Percentiles rank a stretch among this genome's conserved stretches.
phyloP scores from a whole-genome alignment of 1,284 basidiomycete species.

The Ganoderma leucocontextum region DNA sequence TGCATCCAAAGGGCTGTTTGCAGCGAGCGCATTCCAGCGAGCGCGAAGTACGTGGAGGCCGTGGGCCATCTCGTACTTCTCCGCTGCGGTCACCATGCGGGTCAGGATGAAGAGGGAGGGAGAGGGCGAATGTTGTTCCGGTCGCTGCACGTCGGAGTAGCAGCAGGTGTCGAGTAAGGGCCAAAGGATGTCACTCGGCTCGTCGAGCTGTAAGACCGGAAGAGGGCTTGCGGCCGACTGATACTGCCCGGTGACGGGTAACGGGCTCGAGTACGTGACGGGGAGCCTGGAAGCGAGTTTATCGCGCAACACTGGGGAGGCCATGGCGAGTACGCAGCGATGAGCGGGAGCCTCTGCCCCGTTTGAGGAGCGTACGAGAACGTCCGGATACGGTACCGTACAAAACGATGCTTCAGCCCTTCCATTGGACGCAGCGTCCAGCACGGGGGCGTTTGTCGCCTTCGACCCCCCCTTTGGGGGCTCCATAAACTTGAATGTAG shows the following conservation, averaged over 20 bases:
- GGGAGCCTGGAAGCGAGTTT: background rate
- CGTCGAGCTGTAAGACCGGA: background rate
- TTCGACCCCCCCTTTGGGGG: background rate
- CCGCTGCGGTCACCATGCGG: background rate
- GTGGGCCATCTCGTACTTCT: background rate
- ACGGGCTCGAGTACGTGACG: background rate
- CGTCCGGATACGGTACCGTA: background rate
- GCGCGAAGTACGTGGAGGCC: background rate
- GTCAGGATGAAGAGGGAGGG: background rate
- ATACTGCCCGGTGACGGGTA: background rate
- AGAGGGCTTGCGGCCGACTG: background rate
- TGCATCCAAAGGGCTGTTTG: background rate
- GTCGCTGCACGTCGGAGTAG: background rate
- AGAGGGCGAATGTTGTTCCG: background rate
- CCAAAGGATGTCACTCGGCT: background rate
- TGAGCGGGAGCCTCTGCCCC: background rate
- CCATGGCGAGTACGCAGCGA: constrained; percentile 1
- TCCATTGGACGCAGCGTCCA: too few relatives aligned
- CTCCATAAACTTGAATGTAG: background rate
- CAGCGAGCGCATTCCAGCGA: background rate
- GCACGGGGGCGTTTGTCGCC: background rate
- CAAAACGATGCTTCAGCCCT: background rate
- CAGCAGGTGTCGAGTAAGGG: background rate
- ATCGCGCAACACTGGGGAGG: background rate
- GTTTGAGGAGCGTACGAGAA: background rate